These are phyloP conservation scores for Primulina huaijiensis DNA, from an alignment of 257 asterid genomes.

Conservation along the genomic window DNA sequence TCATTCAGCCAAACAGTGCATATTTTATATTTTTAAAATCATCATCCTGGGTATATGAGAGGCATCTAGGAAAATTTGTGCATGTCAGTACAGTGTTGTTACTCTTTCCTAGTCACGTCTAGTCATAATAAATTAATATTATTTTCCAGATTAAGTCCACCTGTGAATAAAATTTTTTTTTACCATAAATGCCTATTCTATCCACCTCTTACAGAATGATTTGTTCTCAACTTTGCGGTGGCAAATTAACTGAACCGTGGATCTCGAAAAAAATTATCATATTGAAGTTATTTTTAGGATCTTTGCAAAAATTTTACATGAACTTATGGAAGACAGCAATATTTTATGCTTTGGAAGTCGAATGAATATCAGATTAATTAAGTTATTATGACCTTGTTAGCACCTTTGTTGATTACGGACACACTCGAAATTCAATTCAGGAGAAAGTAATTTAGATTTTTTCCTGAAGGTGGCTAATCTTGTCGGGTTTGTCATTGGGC, in stretches of 20 bases:
- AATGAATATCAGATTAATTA: background rate
- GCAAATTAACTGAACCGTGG: too few relatives aligned
- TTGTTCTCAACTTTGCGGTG: background rate
- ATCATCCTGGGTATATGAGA: background rate
- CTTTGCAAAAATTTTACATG: background rate
- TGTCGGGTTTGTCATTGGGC: constrained; percentile 94
- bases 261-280: too few relatives aligned
- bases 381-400: background rate
- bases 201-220: background rate
- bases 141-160: background rate
- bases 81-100: background rate
- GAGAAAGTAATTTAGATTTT: constrained; percentile 19
- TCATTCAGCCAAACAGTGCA: constrained; percentile 18
- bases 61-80: background rate
- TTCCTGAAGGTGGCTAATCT: constrained; percentile 83
- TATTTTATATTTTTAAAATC: constrained; percentile 7
- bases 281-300: too few relatives aligned
- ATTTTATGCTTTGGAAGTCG: constrained; percentile 13
- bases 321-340: background rate
- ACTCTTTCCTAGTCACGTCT: background rate
- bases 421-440: constrained; percentile 2
- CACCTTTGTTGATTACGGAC: constrained; percentile 11
- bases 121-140: background rate
- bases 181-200: background rate
- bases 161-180: too few relatives aligned